Evolutionary conservation across 805 yeast species (phyloP), one percentile per base, ranked within the genome.

Genomic region (Ogataea salicorniae): DNA sequence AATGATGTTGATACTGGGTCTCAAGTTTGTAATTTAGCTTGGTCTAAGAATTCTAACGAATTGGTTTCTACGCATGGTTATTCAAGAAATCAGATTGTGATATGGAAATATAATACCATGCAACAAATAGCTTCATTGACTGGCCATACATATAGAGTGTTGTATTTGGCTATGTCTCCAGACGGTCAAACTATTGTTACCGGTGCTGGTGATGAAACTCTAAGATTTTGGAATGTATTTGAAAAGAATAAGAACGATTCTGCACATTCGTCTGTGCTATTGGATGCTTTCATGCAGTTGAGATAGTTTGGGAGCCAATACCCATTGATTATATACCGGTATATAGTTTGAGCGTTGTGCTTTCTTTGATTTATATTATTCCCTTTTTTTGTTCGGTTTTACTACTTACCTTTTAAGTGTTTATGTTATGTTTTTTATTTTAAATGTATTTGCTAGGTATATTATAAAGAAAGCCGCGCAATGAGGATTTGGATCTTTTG

Each of bases 121-220:
- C 87, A 88, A 56, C 98, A 92, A 57, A 81, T 94, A 34, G 97
- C 97, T 0, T 87, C 91, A 20, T 76, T 94, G 46, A 88, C 95
- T 14, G 99, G 98, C 0, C 99, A 94, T 63, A 88, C 96, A 1
- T 88, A 85, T 61, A 75, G 99, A 52, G 98, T 94, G 13, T 71
- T 94, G 43, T 94, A 94, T 63, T 72, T 94, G 56, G 80, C 96
- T 5, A 74, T 92, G 69, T 86, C 96, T 17, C 96, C 97, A 0
- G 98, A 94, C 68, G 99, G 99, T 0, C 90, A 88, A 52, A 90
- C 97, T 0, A 85, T 94, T 14, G 99, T 92, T 2, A 91, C 99
- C 0, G 99, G 99, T 2, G 97, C 99, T 1, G 99, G 98, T 5
- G 99, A 94, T 68, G 99, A 94, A 66, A 94, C 99, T 0, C 70